Evolutionary conservation across 1,284 basidiomycete genomes (phyloP).

Genomic region (Ceratobasidium sp.): DNA sequence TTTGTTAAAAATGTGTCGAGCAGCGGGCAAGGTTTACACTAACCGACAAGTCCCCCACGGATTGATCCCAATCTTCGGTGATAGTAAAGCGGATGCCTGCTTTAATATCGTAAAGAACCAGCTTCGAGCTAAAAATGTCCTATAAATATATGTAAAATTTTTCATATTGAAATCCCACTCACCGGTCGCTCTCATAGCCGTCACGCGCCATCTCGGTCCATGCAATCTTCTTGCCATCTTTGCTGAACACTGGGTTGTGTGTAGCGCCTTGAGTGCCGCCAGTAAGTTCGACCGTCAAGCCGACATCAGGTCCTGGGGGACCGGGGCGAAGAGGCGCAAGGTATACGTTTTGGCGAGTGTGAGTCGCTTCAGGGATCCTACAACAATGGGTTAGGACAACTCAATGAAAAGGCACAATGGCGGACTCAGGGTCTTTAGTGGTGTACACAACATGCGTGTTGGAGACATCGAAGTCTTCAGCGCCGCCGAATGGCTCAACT

Average conservation of each 20-base stretch:
- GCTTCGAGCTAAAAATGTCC: slow-evolving; percentile 68
- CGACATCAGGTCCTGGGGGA: slow-evolving; percentile 66
- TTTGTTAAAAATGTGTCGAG: background rate
- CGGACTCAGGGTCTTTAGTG: slow-evolving; percentile 82
- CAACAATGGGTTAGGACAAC: background rate
- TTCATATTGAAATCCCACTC: slow-evolving; percentile 45
- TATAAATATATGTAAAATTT: slow-evolving; percentile 22
- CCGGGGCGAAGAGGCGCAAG: slow-evolving; percentile 63
- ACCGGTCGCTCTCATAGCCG: slow-evolving; percentile 89
- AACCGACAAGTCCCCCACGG: slow-evolving; percentile 63
- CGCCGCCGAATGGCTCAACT: slow-evolving; percentile 85
- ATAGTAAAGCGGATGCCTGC: slow-evolving; percentile 77
- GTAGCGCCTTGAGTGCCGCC: slow-evolving; percentile 87
- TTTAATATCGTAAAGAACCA: slow-evolving; percentile 82
- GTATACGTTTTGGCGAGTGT: slow-evolving; percentile 63
- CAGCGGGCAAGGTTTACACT: background rate
- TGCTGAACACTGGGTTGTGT: slow-evolving; percentile 75
- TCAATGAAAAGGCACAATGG: slow-evolving; percentile 28
- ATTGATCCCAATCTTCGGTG: slow-evolving; percentile 87
- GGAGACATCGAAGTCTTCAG: slow-evolving; percentile 83
- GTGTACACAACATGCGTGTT: slow-evolving; percentile 81
- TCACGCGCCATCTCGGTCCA: slow-evolving; percentile 91
- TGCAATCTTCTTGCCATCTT: slow-evolving; percentile 76
- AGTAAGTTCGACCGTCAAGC: slow-evolving; percentile 75
- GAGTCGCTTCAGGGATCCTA: slow-evolving; percentile 54